These are phyloP conservation scores for Kwoniella sp. DNA, from an alignment of 768 basidiomycete species.

Conservation along the genomic window DNA sequence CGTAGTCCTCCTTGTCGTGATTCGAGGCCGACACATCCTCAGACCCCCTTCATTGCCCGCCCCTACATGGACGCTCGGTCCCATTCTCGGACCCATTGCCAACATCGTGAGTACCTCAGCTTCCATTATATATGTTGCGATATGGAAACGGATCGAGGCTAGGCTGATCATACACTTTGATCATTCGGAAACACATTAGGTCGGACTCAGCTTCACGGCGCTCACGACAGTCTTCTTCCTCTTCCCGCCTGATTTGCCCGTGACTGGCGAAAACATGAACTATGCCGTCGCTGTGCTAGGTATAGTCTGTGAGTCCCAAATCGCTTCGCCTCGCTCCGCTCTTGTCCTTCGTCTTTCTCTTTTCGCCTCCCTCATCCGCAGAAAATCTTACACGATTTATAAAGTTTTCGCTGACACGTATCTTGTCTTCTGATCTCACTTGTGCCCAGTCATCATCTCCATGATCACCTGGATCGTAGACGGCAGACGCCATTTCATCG, in stretches of 20 bases:
- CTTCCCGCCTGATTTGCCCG: slow-evolving; percentile 45
- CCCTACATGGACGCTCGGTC: slow-evolving; percentile 55
- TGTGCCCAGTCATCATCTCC: slow-evolving; percentile 37
- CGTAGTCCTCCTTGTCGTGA: slow-evolving; percentile 34
- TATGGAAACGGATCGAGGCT: background rate
- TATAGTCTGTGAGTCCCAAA: slow-evolving; percentile 35
- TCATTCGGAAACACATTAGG: too few relatives aligned
- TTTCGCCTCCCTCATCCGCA: too few relatives aligned
- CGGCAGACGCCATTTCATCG: slow-evolving; percentile 49
- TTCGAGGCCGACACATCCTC: slow-evolving; percentile 36
- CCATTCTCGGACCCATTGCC: slow-evolving; percentile 38
- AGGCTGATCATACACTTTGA: background rate
- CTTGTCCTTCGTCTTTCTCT: too few relatives aligned
- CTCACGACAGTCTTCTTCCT: slow-evolving; percentile 55
- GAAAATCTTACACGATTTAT: too few relatives aligned
- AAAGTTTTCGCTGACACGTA: too few relatives aligned
- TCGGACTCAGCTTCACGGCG: slow-evolving; percentile 49
- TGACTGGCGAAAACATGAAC: slow-evolving; percentile 44
- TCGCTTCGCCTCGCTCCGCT: too few relatives aligned
- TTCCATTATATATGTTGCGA: too few relatives aligned
- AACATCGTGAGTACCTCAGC: slow-evolving; percentile 35
- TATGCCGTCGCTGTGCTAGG: slow-evolving; percentile 51
- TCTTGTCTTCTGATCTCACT: background rate
- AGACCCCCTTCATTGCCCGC: slow-evolving; percentile 43
- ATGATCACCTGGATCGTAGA: slow-evolving; percentile 49